Percentiles rank a stretch among this genome's conserved stretches.
phyloP scores from a whole-genome alignment of 805 yeast species.

The Candida hungchunana region DNA sequence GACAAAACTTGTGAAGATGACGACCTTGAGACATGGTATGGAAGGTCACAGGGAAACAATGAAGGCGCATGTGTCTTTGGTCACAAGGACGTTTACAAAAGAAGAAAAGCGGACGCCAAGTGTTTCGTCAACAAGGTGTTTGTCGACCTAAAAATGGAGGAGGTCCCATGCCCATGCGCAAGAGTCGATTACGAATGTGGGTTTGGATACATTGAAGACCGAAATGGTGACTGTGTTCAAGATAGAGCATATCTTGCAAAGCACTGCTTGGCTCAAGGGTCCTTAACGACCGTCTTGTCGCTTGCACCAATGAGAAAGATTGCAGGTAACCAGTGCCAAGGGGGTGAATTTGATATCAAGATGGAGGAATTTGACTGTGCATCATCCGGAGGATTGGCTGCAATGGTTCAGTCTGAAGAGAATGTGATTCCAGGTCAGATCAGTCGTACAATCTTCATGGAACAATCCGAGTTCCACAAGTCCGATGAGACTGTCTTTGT shows the following conservation, averaged over 20 bases:
- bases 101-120: slow-evolving; percentile 64
- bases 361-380: slow-evolving; percentile 16
- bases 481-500: slow-evolving; percentile 62
- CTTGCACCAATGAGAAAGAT: slow-evolving; percentile 16
- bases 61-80: slow-evolving; percentile 61
- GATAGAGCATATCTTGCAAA: slow-evolving; percentile 25
- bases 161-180: slow-evolving; percentile 61
- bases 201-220: slow-evolving; percentile 40
- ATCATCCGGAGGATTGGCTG: slow-evolving; percentile 23
- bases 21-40: slow-evolving; percentile 66
- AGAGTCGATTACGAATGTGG: slow-evolving; percentile 68
- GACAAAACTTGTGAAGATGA: slow-evolving; percentile 33
- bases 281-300: too few relatives aligned
- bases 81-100: slow-evolving; percentile 52
- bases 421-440: slow-evolving; percentile 49
- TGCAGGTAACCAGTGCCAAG: slow-evolving; percentile 22
- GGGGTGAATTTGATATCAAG: slow-evolving; percentile 11
- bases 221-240: slow-evolving; percentile 46
- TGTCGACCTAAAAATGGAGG: slow-evolving; percentile 38
- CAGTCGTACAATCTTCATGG: slow-evolving; percentile 54
- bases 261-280: slow-evolving; percentile 34
- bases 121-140: slow-evolving; percentile 46
- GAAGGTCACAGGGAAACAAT: slow-evolving; percentile 35
- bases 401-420: slow-evolving; percentile 27
- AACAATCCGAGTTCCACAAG: slow-evolving; percentile 30